Conservation (phyloP, 129 eudicot species). For the Escallonia rubra region DNA sequence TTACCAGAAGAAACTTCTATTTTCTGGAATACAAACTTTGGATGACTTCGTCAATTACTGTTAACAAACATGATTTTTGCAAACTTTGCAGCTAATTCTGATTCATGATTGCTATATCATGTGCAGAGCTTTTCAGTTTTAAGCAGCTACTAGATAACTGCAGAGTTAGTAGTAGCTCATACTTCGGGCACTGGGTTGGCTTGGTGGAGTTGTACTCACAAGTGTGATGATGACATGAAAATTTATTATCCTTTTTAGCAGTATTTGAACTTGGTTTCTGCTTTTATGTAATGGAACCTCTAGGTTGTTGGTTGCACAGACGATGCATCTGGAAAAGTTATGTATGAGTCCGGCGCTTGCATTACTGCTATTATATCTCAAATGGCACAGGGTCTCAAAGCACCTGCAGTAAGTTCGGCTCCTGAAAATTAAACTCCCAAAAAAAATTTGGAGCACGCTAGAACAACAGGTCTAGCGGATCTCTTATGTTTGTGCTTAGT, state of each 20-base stretch:
- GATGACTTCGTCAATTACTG: not conserved
- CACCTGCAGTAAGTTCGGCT: slow-evolving; percentile 34
- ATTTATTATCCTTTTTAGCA: too few relatives aligned
- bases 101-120: slow-evolving; percentile 5
- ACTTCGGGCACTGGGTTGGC: slow-evolving; percentile 73
- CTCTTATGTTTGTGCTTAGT: slow-evolving; percentile 59
- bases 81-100: slow-evolving; percentile 2
- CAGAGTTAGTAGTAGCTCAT: slow-evolving; percentile 58
- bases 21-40: not conserved
- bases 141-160: slow-evolving; percentile 56
- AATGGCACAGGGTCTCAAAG: slow-evolving; percentile 58
- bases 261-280: too few relatives aligned
- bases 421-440: slow-evolving; percentile 34
- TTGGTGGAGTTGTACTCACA: slow-evolving; percentile 63
- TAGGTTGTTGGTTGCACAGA: slow-evolving; percentile 55
- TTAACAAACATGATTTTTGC: not conserved
- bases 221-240: slow-evolving; percentile 38
- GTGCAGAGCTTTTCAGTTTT: slow-evolving; percentile 71
- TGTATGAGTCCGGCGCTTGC: slow-evolving; percentile 69
- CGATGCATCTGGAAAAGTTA: slow-evolving; percentile 71
- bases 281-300: slow-evolving; percentile 7
- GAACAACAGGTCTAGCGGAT: slow-evolving; percentile 52
- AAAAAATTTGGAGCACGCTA: slow-evolving; percentile 76
- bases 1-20: not conserved
- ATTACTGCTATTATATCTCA: slow-evolving; percentile 63